A percentile compares a stretch with the other conserved stretches of the same genome.
Evolutionary conservation across 305 asterid species (phyloP).

Genomic region (Petunia hybrid): DNA sequence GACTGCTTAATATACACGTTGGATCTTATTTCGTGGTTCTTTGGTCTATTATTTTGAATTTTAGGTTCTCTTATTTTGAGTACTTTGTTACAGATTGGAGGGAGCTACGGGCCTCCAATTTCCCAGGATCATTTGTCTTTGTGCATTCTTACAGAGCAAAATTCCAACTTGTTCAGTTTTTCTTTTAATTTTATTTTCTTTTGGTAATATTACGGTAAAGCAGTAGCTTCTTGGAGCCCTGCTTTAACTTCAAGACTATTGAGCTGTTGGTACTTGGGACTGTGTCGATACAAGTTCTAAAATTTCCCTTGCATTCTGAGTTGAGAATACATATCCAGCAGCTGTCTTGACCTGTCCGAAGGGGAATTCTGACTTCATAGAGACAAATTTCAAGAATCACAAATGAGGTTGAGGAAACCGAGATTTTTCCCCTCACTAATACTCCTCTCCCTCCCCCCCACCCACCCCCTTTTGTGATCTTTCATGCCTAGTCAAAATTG

Average conservation of each 20-base stretch:
- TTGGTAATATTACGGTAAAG: neutral
- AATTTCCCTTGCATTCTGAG: neutral
- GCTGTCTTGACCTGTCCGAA: neutral
- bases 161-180: neutral
- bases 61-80: neutral
- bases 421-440: neutral
- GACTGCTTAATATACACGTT: too few species aligned
- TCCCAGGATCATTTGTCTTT: constrained; percentile 2
- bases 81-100: constrained; percentile 14
- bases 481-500: too few species aligned
- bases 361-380: neutral
- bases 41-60: neutral
- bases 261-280: constrained; percentile 5
- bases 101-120: neutral
- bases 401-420: neutral
- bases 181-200: neutral
- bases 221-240: constrained; percentile 12
- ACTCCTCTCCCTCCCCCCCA: too few species aligned
- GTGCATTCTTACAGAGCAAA: neutral
- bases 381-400: neutral
- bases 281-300: neutral
- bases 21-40: neutral
- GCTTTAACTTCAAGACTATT: neutral
- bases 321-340: neutral
- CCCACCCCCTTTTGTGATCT: too few species aligned